A percentile compares a stretch with the other conserved stretches of the same genome.
Evolutionary conservation across 805 yeast genomes (phyloP).

Genomic region (Zygotorulaspora sp.): DNA sequence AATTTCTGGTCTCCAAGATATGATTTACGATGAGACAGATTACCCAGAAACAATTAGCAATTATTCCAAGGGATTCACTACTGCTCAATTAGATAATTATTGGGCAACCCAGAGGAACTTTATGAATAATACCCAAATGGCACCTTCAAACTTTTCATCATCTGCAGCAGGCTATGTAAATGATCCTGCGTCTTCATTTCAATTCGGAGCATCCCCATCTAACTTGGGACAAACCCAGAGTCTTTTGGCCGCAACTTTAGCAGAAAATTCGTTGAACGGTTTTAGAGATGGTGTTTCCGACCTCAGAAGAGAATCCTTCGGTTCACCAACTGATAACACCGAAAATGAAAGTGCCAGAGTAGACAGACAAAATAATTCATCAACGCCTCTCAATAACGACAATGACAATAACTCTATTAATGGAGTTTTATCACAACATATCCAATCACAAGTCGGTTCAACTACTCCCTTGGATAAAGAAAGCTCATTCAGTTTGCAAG

Average conservation of each 20-base stretch:
- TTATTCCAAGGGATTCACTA: constrained; percentile 31
- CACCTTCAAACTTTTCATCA: constrained; percentile 1
- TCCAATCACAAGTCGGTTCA: constrained; percentile 5
- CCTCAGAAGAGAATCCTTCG: neutral
- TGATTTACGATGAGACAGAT: constrained; percentile 33
- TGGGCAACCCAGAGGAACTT: constrained; percentile 24
- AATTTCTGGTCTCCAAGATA: constrained; percentile 32
- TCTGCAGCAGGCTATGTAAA: neutral
- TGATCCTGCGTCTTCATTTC: constrained; percentile 1
- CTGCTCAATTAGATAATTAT: constrained; percentile 36
- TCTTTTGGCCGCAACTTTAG: constrained; percentile 17
- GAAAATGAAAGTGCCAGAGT: neutral
- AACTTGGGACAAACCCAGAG: constrained; percentile 17
- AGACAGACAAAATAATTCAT: neutral
- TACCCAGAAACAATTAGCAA: constrained; percentile 29
- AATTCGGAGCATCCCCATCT: constrained; percentile 2
- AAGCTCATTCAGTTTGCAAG: neutral
- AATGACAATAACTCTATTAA: neutral
- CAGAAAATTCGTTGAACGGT: constrained; percentile 13
- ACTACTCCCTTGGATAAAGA: constrained; percentile 3
- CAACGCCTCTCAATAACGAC: neutral
- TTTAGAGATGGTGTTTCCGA: constrained; percentile 8
- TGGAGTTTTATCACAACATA: neutral
- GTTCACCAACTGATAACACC: neutral
- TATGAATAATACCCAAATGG: constrained; percentile 2